Base-by-base conservation (phyloP, 768 basidiomycete species). In the Chiua virens region DNA sequence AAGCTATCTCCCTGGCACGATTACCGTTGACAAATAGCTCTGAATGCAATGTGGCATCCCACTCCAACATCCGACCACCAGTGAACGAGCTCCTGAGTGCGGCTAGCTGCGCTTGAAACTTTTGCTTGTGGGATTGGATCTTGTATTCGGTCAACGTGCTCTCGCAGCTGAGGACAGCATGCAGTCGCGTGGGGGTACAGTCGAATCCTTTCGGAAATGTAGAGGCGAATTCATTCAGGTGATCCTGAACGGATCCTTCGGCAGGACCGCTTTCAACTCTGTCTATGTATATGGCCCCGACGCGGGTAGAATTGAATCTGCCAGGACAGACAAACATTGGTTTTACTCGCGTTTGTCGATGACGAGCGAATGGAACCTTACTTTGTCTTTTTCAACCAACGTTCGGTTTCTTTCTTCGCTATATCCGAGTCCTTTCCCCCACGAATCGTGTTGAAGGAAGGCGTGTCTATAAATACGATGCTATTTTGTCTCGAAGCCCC, bases 401-500 rank as follows among this genome's bases (percentile, higher is more conserved):
- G 22, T 1, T 3, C 14, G 41, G 32, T 55, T n/a, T 45, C 14
- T 3, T 2, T 38, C 17, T 51, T 47, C 11, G 50, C 55, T 23
- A 0, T 3, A n/a, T n/a, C n/a, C n/a, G n/a, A n/a, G 22, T 45
- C 44, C 22, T 47, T 36, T 20, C 15, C 10, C 8, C 13, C 49
- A 3, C 47, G 32, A 14, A 30, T n/a, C n/a, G n/a, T 13, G 20
- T 23, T 30, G n/a, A 63, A 57, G 21, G 58, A 60, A 13, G 63
- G 63, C 2, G 47, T 65, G 44, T 65, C 58, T 1, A 65, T 53
- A 18, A 65, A 56, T 17, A 65, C 63, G 11, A 63, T 57, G 32
- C 32, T 14, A 3, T 27, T 53, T 22, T 45, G 38, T 4, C 0
- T 7, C 10, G 18, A 9, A 4, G 11, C 20, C 0, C 25, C 3